Evolutionary conservation across 179 eudicot genomes (phyloP).

Genomic region (Pouteria campechiana): DNA sequence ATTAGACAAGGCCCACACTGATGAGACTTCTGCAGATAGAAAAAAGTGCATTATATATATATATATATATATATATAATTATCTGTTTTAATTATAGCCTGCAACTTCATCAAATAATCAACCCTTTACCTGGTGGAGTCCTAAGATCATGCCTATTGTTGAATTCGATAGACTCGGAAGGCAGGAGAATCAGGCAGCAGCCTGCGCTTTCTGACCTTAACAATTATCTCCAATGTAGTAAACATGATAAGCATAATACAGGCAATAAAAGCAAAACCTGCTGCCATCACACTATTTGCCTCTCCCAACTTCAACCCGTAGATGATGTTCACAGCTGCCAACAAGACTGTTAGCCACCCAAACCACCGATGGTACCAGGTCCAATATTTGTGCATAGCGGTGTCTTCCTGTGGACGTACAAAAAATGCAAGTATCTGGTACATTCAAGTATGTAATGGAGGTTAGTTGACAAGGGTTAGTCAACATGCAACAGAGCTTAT

Average conservation of each 20-base stretch:
- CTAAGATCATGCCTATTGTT: too few relatives aligned
- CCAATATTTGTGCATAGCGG: conserved; percentile 65
- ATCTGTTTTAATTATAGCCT: too few relatives aligned
- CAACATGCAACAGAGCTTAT: too few relatives aligned
- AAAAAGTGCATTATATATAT: too few relatives aligned
- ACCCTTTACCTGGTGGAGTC: too few relatives aligned
- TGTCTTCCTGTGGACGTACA: conserved; percentile 56
- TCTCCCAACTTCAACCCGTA: conserved; percentile 65
- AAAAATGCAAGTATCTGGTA: conserved; percentile 84
- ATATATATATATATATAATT: too few relatives aligned
- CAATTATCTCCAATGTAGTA: conserved; percentile 37
- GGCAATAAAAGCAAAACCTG: conserved; percentile 51
- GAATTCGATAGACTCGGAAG: conserved; percentile 40
- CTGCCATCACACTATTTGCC: conserved; percentile 67
- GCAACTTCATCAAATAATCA: too few relatives aligned
- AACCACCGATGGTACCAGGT: conserved; percentile 69
- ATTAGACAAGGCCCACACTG: too few relatives aligned
- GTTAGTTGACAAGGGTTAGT: too few relatives aligned
- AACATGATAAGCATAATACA: conserved; percentile 53
- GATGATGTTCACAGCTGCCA: conserved; percentile 67
- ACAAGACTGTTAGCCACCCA: conserved; percentile 69
- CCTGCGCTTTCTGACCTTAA: conserved; percentile 23
- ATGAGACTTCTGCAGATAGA: too few relatives aligned
- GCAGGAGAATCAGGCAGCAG: conserved; percentile 29
- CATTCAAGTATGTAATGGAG: too few relatives aligned